Conservation (phyloP, 163 green algal genomes). For the Chlorella variabilis region DNA sequence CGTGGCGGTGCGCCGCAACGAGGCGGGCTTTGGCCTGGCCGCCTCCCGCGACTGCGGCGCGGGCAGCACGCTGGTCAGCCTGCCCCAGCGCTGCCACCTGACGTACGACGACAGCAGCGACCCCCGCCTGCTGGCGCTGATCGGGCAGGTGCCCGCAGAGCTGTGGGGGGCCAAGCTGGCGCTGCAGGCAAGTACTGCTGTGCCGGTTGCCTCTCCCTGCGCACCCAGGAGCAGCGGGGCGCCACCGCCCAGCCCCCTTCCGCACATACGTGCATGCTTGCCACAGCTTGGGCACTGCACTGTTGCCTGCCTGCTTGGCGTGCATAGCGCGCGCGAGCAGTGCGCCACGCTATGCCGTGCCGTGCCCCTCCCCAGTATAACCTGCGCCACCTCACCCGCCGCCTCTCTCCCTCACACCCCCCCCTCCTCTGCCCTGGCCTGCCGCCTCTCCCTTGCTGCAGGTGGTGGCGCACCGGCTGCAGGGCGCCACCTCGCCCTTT, state of each 20-base stretch:
- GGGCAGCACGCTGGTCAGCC: slow-evolving; percentile 40
- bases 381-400: no score
- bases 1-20: slow-evolving; percentile 24
- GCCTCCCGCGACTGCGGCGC: slow-evolving; percentile 25
- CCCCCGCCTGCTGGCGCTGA: slow-evolving; percentile 46
- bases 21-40: slow-evolving; percentile 33
- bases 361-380: no score
- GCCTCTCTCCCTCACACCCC: no score
- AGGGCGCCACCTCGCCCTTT: slow-evolving; percentile 57
- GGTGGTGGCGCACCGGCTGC: slow-evolving; percentile 64
- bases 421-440: no score
- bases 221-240: not conserved
- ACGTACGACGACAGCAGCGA: slow-evolving; percentile 46
- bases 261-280: not conserved
- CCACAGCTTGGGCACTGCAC: no score
- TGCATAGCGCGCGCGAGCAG: no score
- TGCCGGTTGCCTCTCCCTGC: not conserved
- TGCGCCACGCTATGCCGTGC: no score
- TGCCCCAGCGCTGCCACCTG: slow-evolving; percentile 52
- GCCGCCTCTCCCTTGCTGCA: no score
- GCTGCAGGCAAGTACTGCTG: slow-evolving; percentile 63
- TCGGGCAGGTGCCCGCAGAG: slow-evolving; percentile 57
- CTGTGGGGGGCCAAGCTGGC: slow-evolving; percentile 83
- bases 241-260: not conserved
- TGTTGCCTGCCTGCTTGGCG: no score